Conservation (phyloP, 2,329 filamentous ascomycete genomes). For the Pezicula radicicola region DNA sequence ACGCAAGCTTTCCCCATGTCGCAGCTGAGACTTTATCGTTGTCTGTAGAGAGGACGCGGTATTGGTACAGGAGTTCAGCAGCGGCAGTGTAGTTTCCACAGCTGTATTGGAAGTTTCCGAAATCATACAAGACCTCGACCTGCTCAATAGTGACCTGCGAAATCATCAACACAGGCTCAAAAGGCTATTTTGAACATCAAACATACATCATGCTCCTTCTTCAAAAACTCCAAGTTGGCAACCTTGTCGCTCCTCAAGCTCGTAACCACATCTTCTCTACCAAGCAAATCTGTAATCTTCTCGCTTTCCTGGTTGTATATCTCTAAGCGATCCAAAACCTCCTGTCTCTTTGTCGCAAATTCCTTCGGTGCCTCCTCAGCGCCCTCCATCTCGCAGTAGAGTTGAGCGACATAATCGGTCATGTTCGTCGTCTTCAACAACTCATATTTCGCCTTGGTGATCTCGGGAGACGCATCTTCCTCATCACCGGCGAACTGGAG, state of each 20-base stretch:
- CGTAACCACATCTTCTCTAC: slow-evolving; percentile 84
- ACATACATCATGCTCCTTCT: slow-evolving; percentile 88
- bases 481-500: slow-evolving; percentile 86
- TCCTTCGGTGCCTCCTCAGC: slow-evolving; percentile 76
- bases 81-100: slow-evolving; percentile 91
- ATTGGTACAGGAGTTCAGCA: slow-evolving; percentile 92
- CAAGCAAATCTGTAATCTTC: slow-evolving; percentile 84
- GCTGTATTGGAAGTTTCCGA: slow-evolving; percentile 96
- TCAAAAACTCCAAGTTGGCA: slow-evolving; percentile 96
- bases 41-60: slow-evolving; percentile 96
- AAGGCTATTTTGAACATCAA: slow-evolving; percentile 1
- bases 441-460: slow-evolving; percentile 85
- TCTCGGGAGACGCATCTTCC: slow-evolving; percentile 71
- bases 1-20: slow-evolving; percentile 97
- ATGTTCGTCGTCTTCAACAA: slow-evolving; percentile 97
- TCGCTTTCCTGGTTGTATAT: slow-evolving; percentile 82
- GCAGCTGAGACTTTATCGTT: slow-evolving; percentile 96
- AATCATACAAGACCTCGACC: slow-evolving; percentile 94
- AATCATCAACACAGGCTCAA: slow-evolving; percentile 10
- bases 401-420: slow-evolving; percentile 92
- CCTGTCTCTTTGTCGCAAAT: slow-evolving; percentile 84
- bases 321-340: slow-evolving; percentile 79
- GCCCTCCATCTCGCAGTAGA: slow-evolving; percentile 87
- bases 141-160: slow-evolving; percentile 80
- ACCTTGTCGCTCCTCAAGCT: slow-evolving; percentile 95